phyloP scores from a whole-genome alignment of 441 rosid genomes.

The Erysimum cheiri region DNA sequence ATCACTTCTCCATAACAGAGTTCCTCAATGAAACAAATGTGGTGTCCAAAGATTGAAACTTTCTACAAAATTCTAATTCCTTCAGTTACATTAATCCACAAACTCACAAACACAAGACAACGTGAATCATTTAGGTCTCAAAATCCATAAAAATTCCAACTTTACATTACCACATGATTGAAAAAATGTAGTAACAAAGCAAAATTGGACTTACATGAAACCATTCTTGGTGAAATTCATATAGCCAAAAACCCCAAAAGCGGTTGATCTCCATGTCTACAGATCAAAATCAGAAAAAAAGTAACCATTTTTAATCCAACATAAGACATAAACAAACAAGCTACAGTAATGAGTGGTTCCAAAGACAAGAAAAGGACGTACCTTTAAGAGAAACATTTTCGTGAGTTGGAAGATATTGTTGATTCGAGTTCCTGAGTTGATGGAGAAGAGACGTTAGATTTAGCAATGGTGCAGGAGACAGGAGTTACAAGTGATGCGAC shows the following conservation, averaged over 20 bases:
- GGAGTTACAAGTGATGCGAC: background rate
- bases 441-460: conserved; percentile 29
- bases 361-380: conserved; percentile 8
- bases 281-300: conserved; percentile 9
- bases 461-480: background rate
- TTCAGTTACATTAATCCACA: background rate
- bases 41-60: background rate
- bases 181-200: background rate
- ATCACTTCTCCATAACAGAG: background rate
- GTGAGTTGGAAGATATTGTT: background rate
- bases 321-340: background rate
- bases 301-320: background rate
- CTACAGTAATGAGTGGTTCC: background rate
- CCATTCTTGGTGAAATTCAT: conserved; percentile 81
- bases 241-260: conserved; percentile 79
- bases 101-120: background rate
- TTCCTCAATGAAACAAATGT: background rate
- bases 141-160: background rate
- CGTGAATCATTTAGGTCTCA: background rate
- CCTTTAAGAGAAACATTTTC: conserved; percentile 76
- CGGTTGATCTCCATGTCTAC: conserved; percentile 79
- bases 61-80: background rate
- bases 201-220: conserved; percentile 61
- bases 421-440: background rate
- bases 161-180: background rate